Conservation (phyloP, 495 filamentous ascomycete genomes). For the Aspergillus coremiiformis region DNA sequence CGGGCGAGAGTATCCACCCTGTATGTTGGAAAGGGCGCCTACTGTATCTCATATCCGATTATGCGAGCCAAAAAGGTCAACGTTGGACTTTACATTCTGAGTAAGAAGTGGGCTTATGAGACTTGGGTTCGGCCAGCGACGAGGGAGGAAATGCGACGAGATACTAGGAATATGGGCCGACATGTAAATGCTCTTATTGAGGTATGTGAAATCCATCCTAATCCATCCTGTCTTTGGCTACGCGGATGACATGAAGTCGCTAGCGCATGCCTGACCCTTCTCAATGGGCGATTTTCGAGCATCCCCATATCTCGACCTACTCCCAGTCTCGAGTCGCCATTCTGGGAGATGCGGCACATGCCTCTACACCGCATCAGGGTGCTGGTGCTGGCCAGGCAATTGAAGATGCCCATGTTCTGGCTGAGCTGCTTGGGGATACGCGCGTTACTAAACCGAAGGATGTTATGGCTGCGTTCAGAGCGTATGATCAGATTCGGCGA, state of each 20-base stretch:
- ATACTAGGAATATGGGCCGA: slow-evolving; percentile 48
- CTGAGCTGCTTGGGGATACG: slow-evolving; percentile 44
- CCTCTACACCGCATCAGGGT: slow-evolving; percentile 62
- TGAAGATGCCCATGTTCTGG: slow-evolving; percentile 58
- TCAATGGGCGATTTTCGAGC: slow-evolving; percentile 59
- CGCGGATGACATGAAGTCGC: background rate
- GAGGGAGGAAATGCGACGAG: slow-evolving; percentile 48
- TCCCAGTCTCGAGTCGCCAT: slow-evolving; percentile 48
- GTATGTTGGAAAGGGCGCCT: slow-evolving; percentile 51
- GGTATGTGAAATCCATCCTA: slow-evolving; percentile 17
- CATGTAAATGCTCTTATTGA: slow-evolving; percentile 39
- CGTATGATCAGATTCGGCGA: slow-evolving; percentile 53
- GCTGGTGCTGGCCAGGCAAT: slow-evolving; percentile 62
- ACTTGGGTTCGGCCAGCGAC: slow-evolving; percentile 51
- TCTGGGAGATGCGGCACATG: slow-evolving; percentile 64
- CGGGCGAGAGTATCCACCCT: slow-evolving; percentile 44
- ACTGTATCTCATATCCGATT: slow-evolving; percentile 60
- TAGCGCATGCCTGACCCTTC: slow-evolving; percentile 41
- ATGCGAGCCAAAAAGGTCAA: slow-evolving; percentile 58
- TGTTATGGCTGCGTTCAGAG: slow-evolving; percentile 44
- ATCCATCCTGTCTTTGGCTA: background rate
- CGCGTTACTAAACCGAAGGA: slow-evolving; percentile 17
- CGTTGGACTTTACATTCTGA: slow-evolving; percentile 41
- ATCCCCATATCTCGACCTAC: slow-evolving; percentile 49
- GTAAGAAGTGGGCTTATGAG: slow-evolving; percentile 40